phyloP scores from a whole-genome alignment of 192 early-diverging fungal genomes.

The Pilaira anomala region DNA sequence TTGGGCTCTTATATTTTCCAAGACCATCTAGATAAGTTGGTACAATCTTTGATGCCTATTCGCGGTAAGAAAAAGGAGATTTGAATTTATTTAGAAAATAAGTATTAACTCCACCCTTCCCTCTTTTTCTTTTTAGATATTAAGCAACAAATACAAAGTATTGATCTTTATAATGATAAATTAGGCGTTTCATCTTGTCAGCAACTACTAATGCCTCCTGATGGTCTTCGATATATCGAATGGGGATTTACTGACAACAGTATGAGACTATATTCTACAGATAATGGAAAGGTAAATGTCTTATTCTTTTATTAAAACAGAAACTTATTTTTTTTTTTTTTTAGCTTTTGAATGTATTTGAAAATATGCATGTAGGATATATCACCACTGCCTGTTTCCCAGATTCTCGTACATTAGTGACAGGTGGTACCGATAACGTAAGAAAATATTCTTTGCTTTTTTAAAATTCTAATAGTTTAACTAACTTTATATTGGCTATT shows the following conservation, averaged over 20 bases:
- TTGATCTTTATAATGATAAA: slow-evolving; percentile 45
- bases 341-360: slow-evolving; percentile 52
- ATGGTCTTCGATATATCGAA: slow-evolving; percentile 51
- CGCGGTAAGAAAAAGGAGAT: slow-evolving; percentile 34
- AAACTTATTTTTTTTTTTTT: neutral
- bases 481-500: neutral
- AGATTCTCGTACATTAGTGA: slow-evolving; percentile 57
- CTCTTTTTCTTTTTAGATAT: slow-evolving; percentile 40
- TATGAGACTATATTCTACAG: slow-evolving; percentile 49
- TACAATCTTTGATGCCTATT: slow-evolving; percentile 51
- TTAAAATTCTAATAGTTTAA: neutral
- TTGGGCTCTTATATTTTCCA: slow-evolving; percentile 46
- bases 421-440: slow-evolving; percentile 55
- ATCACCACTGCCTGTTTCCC: slow-evolving; percentile 59
- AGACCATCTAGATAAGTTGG: slow-evolving; percentile 47
- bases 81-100: neutral
- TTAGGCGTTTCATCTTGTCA: slow-evolving; percentile 37
- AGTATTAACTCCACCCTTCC: neutral
- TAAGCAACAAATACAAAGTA: slow-evolving; percentile 46
- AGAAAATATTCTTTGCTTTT: neutral
- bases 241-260: slow-evolving; percentile 65
- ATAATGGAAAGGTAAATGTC: slow-evolving; percentile 45
- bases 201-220: slow-evolving; percentile 44
- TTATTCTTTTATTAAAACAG: neutral
- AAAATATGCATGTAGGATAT: slow-evolving; percentile 57